Percentiles rank a stretch among this genome's conserved stretches.
These are phyloP conservation scores for Dactylellina drechsleri DNA, from an alignment of 2,329 filamentous ascomycete genomes.

Conservation along the genomic window DNA sequence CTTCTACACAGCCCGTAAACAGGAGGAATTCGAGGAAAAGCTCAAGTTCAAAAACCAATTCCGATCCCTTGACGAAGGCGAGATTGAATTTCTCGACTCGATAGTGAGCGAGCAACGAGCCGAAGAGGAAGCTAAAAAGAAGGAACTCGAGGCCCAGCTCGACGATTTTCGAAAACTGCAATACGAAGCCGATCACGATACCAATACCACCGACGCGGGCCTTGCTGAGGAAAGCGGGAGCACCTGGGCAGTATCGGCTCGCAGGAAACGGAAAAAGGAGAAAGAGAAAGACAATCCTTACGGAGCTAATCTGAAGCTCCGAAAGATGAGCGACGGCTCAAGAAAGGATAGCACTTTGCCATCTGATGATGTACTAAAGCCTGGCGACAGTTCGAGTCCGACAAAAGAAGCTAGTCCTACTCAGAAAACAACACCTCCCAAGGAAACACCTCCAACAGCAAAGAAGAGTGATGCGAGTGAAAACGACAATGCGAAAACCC, in stretches of 20 bases:
- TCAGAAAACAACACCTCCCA: background rate
- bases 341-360: constrained; percentile 20
- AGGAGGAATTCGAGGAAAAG: constrained; percentile 82
- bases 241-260: constrained; percentile 47
- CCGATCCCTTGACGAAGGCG: constrained; percentile 79
- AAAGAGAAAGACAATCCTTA: constrained; percentile 41
- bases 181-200: constrained; percentile 57
- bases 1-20: constrained; percentile 72
- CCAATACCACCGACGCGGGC: constrained; percentile 12
- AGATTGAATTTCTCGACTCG: constrained; percentile 77
- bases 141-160: constrained; percentile 70
- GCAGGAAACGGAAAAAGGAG: constrained; percentile 52
- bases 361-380: constrained; percentile 8
- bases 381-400: background rate
- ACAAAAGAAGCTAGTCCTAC: background rate
- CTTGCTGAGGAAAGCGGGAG: constrained; percentile 24
- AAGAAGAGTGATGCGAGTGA: background rate
- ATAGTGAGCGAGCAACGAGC: constrained; percentile 66
- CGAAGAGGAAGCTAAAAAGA: constrained; percentile 68
- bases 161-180: constrained; percentile 68
- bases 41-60: constrained; percentile 79
- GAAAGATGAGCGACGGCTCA: constrained; percentile 52
- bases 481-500: background rate
- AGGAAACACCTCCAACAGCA: background rate
- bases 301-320: constrained; percentile 38